A percentile compares a stretch with the other conserved stretches of the same genome.
These are phyloP conservation scores for Suhomyces panamericanus DNA, from an alignment of 1,139 yeast genomes.

Conservation along the genomic window DNA sequence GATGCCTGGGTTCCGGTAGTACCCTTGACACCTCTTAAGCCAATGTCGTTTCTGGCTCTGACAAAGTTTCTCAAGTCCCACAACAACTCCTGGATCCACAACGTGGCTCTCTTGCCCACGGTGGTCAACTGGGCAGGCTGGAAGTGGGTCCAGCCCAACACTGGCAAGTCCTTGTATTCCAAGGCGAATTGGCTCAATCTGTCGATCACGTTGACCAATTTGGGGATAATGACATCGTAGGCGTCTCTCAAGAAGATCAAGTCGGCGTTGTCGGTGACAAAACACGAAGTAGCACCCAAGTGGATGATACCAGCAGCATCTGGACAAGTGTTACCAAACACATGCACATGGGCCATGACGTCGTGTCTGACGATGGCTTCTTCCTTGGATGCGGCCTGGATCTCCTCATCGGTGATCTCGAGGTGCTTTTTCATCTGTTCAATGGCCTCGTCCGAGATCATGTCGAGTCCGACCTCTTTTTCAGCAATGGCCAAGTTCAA, in stretches of 20 bases:
- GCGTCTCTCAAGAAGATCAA: conserved; percentile 95
- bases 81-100: conserved; percentile 95
- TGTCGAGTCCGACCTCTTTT: conserved; percentile 79
- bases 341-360: conserved; percentile 99
- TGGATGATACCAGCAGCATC: conserved; percentile 98
- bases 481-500: conserved; percentile 94
- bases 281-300: conserved; percentile 98
- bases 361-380: conserved; percentile 99
- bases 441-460: conserved; percentile 88
- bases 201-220: conserved; percentile 92
- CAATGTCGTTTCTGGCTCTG: conserved; percentile 95
- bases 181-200: conserved; percentile 85
- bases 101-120: conserved; percentile 95
- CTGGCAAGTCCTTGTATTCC: conserved; percentile 92
- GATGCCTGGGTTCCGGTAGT: conserved; percentile 99
- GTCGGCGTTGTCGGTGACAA: conserved; percentile 97
- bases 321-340: conserved; percentile 89
- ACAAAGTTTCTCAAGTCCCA: conserved; percentile 97
- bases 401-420: conserved; percentile 88
- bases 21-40: conserved; percentile 98
- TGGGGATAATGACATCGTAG: conserved; percentile 87
- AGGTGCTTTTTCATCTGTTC: conserved; percentile 78
- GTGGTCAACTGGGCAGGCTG: conserved; percentile 99
- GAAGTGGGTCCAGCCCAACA: conserved; percentile 98
- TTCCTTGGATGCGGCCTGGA: conserved; percentile 82